These are phyloP conservation scores for Malassezia dermatis DNA, from an alignment of 1,284 basidiomycete species.

Conservation along the genomic window DNA sequence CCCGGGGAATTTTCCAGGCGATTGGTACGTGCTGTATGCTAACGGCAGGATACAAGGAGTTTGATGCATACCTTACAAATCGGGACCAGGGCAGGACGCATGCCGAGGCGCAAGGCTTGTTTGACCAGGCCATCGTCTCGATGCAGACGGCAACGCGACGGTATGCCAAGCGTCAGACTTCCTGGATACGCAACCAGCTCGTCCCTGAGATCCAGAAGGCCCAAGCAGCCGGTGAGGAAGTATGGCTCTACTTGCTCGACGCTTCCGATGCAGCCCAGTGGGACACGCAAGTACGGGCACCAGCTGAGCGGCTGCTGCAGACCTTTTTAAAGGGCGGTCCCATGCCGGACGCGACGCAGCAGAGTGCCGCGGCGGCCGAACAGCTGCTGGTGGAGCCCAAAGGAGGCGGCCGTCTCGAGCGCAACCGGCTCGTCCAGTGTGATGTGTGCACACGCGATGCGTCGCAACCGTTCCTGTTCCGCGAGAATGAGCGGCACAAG, in stretches of 20 bases:
- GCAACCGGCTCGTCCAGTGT: conserved; percentile 52
- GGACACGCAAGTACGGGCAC: conserved; percentile 47
- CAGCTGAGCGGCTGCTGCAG: conserved; percentile 28
- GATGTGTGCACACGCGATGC: conserved; percentile 60
- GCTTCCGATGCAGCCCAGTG: conserved; percentile 57
- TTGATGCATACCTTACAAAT: conserved; percentile 58
- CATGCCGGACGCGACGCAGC: conserved; percentile 62
- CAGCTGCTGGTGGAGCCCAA: conserved; percentile 24
- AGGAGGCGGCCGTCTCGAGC: conserved; percentile 18
- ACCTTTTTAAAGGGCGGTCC: conserved; percentile 56
- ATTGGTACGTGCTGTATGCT: conserved; percentile 60
- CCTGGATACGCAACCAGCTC: conserved; percentile 85
- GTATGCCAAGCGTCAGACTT: conserved; percentile 82
- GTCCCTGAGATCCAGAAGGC: conserved; percentile 58
- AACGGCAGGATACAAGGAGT: conserved; percentile 74
- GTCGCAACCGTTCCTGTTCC: conserved; percentile 63
- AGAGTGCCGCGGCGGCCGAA: conserved; percentile 53
- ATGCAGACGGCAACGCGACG: conserved; percentile 82
- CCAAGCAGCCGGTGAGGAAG: conserved; percentile 30
- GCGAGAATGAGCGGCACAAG: conserved; percentile 60
- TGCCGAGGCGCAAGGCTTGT: conserved; percentile 41
- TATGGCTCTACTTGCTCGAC: conserved; percentile 57
- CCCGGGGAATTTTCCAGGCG: conserved; percentile 80
- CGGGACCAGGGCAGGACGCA: conserved; percentile 1
- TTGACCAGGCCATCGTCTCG: conserved; percentile 58